phyloP scores from a whole-genome alignment of 192 early-diverging fungal genomes.

The Coemansia umbellata region DNA sequence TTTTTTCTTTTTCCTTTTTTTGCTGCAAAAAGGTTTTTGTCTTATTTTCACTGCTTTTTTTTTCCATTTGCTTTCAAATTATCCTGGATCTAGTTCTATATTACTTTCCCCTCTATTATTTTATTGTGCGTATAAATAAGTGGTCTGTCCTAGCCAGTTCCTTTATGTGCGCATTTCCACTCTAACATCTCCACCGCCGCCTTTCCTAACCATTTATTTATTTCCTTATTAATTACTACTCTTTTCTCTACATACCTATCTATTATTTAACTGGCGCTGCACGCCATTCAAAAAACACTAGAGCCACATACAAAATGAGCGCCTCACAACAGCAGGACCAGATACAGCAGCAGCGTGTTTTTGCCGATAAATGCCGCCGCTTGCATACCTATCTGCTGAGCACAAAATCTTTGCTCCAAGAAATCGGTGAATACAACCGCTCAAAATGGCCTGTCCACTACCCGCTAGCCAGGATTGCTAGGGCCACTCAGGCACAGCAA shows the following conservation, averaged over 20 bases:
- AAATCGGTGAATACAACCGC: slow-evolving; percentile 67
- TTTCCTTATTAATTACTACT: not conserved
- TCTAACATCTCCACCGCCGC: too few relatives aligned
- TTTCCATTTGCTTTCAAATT: too few relatives aligned
- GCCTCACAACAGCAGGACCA: slow-evolving; percentile 25
- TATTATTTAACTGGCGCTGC: not conserved
- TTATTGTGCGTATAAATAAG: too few relatives aligned
- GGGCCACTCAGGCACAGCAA: not conserved
- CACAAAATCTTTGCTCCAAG: slow-evolving; percentile 62
- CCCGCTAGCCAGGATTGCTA: slow-evolving; percentile 49
- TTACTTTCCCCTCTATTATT: too few relatives aligned
- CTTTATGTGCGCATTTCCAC: too few relatives aligned
- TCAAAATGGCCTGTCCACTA: slow-evolving; percentile 64
- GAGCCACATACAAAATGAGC: slow-evolving; percentile 5
- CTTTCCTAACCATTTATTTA: too few relatives aligned
- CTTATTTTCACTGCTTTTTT: too few relatives aligned
- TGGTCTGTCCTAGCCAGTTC: too few relatives aligned
- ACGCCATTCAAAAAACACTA: too few relatives aligned
- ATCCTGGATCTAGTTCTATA: too few relatives aligned
- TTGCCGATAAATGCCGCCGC: slow-evolving; percentile 68
- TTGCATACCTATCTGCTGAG: slow-evolving; percentile 64
- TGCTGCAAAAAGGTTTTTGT: too few relatives aligned
- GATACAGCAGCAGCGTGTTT: slow-evolving; percentile 60
- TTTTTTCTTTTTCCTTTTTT: too few relatives aligned
- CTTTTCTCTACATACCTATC: slow-evolving; percentile 2